A percentile compares a stretch with the other conserved stretches of the same genome.
These are phyloP conservation scores for Calonectria henricotiae DNA, from an alignment of 2,329 filamentous ascomycete genomes.

Conservation along the genomic window DNA sequence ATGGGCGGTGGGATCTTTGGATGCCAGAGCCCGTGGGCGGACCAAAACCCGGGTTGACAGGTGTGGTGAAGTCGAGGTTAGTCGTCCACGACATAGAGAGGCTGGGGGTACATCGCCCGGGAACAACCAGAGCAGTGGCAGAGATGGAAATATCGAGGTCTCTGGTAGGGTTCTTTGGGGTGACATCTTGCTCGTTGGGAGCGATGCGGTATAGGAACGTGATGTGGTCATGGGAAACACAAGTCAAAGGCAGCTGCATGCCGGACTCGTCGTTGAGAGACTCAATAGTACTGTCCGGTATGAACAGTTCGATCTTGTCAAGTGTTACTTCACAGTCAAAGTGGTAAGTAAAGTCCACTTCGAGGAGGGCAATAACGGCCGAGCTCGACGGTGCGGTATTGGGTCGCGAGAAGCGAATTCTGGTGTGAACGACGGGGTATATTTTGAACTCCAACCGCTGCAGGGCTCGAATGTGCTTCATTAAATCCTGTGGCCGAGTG, in stretches of 20 bases:
- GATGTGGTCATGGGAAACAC: slow-evolving; percentile 82
- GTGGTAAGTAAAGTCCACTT: slow-evolving; percentile 82
- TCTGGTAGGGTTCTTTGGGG: slow-evolving; percentile 65
- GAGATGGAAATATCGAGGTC: slow-evolving; percentile 75
- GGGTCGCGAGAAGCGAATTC: slow-evolving; percentile 80
- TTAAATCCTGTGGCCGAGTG: slow-evolving; percentile 73
- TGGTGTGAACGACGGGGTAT: slow-evolving; percentile 80
- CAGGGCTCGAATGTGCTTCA: slow-evolving; percentile 77
- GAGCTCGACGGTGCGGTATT: slow-evolving; percentile 72
- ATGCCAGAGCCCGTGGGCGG: slow-evolving; percentile 70
- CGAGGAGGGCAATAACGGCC: slow-evolving; percentile 79
- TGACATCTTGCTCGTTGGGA: slow-evolving; percentile 66
- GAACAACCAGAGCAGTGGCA: slow-evolving; percentile 72
- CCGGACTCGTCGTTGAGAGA: slow-evolving; percentile 70
- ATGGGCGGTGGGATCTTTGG: slow-evolving; percentile 74
- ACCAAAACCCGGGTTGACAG: slow-evolving; percentile 76
- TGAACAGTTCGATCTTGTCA: slow-evolving; percentile 71
- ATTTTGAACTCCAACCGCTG: slow-evolving; percentile 76
- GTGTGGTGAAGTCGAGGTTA: slow-evolving; percentile 78
- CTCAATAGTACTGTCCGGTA: slow-evolving; percentile 74
- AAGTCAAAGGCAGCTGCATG: slow-evolving; percentile 70
- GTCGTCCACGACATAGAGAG: slow-evolving; percentile 80
- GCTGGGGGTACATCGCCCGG: slow-evolving; percentile 72
- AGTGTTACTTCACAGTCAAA: slow-evolving; percentile 78
- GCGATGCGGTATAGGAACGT: slow-evolving; percentile 81